phyloP scores from a whole-genome alignment of 306 rosid species.

The Aeschynomene evenia region DNA sequence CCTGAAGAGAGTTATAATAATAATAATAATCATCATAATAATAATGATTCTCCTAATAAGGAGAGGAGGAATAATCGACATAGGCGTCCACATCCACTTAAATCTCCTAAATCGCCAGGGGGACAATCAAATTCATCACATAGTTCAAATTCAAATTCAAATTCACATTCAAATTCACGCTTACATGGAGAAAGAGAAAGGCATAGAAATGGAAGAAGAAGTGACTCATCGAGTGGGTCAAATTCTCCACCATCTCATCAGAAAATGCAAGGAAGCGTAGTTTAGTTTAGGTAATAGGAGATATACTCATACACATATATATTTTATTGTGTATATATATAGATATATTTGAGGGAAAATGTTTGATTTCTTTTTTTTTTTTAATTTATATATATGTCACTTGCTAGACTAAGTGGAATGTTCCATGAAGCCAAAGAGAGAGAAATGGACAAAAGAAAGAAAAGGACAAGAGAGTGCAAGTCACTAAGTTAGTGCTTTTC shows the following conservation, averaged over 20 bases:
- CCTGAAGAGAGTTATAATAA: slow-evolving; percentile 41
- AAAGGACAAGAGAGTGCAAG: too few relatives aligned
- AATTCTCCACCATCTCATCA: slow-evolving; percentile 45
- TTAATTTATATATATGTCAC: not conserved
- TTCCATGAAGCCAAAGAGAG: not conserved
- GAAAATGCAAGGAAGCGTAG: slow-evolving; percentile 27
- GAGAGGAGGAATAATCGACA: slow-evolving; percentile 24
- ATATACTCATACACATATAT: slow-evolving; percentile 5
- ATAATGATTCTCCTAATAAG: slow-evolving; percentile 26
- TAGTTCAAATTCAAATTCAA: slow-evolving; percentile 22
- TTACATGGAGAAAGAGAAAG: slow-evolving; percentile 9
- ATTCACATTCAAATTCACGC: slow-evolving; percentile 14
- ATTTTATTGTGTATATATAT: slow-evolving; percentile 31
- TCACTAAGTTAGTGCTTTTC: too few relatives aligned
- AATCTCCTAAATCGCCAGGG: slow-evolving; percentile 48
- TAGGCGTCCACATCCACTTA: slow-evolving; percentile 32
- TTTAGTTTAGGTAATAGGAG: not conserved
- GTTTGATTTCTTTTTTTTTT: not conserved
- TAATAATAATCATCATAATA: slow-evolving; percentile 26
- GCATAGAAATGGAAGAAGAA: slow-evolving; percentile 24
- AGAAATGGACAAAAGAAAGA: not conserved
- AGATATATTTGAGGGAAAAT: slow-evolving; percentile 35
- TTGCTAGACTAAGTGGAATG: slow-evolving; percentile 13
- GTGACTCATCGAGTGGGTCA: too few relatives aligned
- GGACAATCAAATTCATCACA: slow-evolving; percentile 27